A percentile compares a stretch with the other conserved stretches of the same genome.
Conservation (phyloP, 2,329 filamentous ascomycete species). For the Septoria petroselini region DNA sequence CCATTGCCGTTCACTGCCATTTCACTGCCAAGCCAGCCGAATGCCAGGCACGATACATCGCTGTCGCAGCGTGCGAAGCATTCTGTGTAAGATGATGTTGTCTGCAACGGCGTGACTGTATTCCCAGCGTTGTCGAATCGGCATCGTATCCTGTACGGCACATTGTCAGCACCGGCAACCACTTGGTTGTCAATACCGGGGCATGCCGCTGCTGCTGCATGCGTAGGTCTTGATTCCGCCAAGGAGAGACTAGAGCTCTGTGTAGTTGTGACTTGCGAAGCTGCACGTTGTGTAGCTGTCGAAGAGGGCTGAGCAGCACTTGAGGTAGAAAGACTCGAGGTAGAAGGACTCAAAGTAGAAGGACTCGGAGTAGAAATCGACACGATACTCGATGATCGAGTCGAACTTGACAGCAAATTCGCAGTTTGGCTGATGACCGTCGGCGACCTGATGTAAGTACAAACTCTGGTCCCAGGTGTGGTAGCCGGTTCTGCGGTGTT, state of each 20-base stretch:
- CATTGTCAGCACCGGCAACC: neutral
- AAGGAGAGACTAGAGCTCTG: neutral
- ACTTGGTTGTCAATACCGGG: neutral
- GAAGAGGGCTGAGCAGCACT: no score
- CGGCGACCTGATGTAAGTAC: no score
- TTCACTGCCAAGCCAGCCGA: constrained; percentile 2
- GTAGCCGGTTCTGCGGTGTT: no score
- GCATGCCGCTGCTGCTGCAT: neutral
- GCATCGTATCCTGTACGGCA: constrained; percentile 6
- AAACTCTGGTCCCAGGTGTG: no score
- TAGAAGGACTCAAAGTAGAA: no score
- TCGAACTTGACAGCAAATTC: no score
- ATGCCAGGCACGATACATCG: neutral
- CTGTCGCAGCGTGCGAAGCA: constrained; percentile 3
- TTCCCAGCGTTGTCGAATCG: constrained; percentile 3
- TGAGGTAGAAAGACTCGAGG: no score
- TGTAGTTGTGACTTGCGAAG: neutral
- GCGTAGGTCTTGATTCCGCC: neutral
- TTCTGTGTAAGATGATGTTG: neutral
- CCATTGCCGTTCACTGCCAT: constrained; percentile 1
- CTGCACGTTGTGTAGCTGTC: no score
- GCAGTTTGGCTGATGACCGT: no score
- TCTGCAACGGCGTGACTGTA: neutral
- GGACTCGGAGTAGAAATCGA: no score
- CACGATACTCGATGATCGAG: no score